phyloP scores from a whole-genome alignment of 805 yeast genomes.

The Pichia occidentalis region DNA sequence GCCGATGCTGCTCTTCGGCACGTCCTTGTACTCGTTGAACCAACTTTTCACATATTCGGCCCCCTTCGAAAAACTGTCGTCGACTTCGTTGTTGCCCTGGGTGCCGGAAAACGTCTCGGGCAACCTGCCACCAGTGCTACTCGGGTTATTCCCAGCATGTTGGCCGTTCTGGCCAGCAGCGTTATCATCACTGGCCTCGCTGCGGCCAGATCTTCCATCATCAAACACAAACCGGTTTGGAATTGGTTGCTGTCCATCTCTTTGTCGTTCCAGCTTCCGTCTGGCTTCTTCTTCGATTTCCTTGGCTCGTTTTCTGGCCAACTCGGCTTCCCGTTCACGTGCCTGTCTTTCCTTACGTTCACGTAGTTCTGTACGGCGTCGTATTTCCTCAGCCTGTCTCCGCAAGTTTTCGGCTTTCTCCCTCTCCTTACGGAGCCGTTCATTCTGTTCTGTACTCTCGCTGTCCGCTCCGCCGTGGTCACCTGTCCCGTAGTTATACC shows the following conservation, averaged over 20 bases:
- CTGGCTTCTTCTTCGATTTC: conserved; percentile 9
- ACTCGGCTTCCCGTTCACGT: conserved; percentile 6
- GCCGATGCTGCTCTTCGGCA: neutral
- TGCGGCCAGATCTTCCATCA: too few species aligned
- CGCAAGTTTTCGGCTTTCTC: conserved; percentile 2
- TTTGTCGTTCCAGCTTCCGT: conserved; percentile 1
- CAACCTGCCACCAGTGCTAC: too few species aligned
- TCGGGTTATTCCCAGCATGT: too few species aligned
- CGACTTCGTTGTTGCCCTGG: too few species aligned
- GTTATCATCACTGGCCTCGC: neutral
- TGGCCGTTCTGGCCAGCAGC: neutral
- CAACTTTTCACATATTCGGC: conserved; percentile 1
- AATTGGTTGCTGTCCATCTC: neutral
- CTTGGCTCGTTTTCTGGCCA: conserved; percentile 3
- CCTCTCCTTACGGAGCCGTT: neutral
- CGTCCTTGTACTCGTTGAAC: neutral
- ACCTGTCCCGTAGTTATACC: too few species aligned
- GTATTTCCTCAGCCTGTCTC: conserved; percentile 4
- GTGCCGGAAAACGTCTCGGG: too few species aligned
- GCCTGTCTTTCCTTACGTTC: conserved; percentile 3
- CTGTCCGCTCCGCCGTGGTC: neutral
- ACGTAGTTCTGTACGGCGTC: conserved; percentile 2
- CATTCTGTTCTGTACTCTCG: neutral
- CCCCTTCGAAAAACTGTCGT: conserved; percentile 2
- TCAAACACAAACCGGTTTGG: too few species aligned